Evolutionary conservation across 2,329 filamentous ascomycete genomes (phyloP), one percentile per base, ranked within the genome.

Genomic region (Aspergillus fumigatiaffinis): DNA sequence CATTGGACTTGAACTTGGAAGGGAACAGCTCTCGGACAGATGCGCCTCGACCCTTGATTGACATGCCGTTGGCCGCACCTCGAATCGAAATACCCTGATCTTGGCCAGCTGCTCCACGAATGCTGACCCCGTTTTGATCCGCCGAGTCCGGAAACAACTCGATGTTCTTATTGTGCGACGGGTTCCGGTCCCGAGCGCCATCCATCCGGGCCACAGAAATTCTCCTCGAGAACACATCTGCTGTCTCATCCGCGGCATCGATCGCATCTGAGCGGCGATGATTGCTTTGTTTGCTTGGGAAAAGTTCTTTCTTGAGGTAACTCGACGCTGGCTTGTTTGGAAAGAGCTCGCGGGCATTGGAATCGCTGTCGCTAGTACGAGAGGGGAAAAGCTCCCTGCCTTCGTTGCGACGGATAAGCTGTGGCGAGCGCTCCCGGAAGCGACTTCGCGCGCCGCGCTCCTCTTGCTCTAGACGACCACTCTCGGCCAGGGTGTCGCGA

Each of bases 11-110:
- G 52, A 73, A 82, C 62, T 85, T 88, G 17, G 80, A 80, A 0
- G 88, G 88, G 65, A 91, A 91, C 21, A 92, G 72, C 71, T 92
- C 89, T 62, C 84, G 87, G 2, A 80, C 82, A 6, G 84, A 85
- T 2, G 79, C 77, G 2, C 87, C 86, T 64, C 86, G 88, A 66
- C 88, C 89, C 68, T 89, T 91, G 70, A 91, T 91, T 10, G 80
- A 78, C 60, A 90, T 82, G 0, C 82, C 85, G 25, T 76, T 76
- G 29, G 79, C 76, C 14, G 74, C 69, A 35, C 74, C 71, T 9
- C 76, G 74, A 51, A 77, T 74, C 21, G 70, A 71, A 56, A 71
- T 68, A 3, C 71, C 75, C 58, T 68, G 67, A 38, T 72, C 68
- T 54, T 74, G 76, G 59, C 52, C 71, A 76, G 85, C 81, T 17